Evolutionary conservation across 129 eudicot genomes (phyloP), one percentile per base, ranked within the genome.

Genomic region (Flaveria trinervia): DNA sequence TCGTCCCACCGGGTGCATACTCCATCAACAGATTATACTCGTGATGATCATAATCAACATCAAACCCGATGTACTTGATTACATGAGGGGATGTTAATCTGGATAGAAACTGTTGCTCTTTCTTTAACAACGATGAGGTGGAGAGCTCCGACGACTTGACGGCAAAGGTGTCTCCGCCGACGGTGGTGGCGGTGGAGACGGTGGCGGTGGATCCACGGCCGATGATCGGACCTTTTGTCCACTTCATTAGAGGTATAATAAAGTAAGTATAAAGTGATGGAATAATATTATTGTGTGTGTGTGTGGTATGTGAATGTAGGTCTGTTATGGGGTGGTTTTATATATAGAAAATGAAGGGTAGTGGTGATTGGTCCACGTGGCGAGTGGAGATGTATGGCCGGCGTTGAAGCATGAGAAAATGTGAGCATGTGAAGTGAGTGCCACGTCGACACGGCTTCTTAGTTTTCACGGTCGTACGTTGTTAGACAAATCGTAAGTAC

Each of bases 141-240:
- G 89, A 84, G 18, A 83, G 79, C 26, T 84, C 80, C 16, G 84
- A 50, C 9, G 97, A 92, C 77, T 92, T 92, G 67, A 86, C 96
- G 25, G 96, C 96, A 18, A 92, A 26, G 13, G 77, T 66, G 44
- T 82, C 88, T 18, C 96, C 91, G 72, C 85, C 14, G 71, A 68
- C 0, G 57, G 84, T 62, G 82, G 87, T 83, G 71, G 91, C 96
- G 25, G 84, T 49, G 23, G 89, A 92, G 56, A 92, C 93, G 13
- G 79, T 80, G 80, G 97, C 96, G 83, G 89, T 48, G 81, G 93
- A 78, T 73, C 97, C 96, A 0, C 85, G 88, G 69, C 96, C 96
- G 73, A 92, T 68, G 56, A 68, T 74, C 55, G 86, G 85, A 57
- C 96, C 97, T 76, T 85, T 87, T 18, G 56, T 87, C 87, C 87